Conservation (phyloP, 1,284 basidiomycete genomes). For the Ustilago loliicola region DNA sequence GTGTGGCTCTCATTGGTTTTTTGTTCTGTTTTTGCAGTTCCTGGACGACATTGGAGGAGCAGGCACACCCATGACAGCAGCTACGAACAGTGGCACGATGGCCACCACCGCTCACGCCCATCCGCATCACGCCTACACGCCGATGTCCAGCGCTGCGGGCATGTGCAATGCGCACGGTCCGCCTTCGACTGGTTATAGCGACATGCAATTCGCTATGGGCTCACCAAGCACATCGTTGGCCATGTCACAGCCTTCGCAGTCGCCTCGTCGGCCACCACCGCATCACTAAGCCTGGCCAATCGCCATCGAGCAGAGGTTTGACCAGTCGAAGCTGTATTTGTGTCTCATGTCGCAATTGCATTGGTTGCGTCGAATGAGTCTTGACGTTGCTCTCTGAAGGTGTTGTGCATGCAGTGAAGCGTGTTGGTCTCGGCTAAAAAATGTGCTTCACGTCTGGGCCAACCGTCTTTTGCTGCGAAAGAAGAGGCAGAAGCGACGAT, state of each 20-base stretch:
- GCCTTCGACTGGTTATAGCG: slow-evolving; percentile 8
- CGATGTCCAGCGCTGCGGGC: slow-evolving; percentile 8
- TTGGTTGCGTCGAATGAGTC: too few species aligned
- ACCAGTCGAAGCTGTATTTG: too few species aligned
- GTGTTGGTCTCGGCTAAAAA: slow-evolving; percentile 27
- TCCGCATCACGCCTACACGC: slow-evolving; percentile 9
- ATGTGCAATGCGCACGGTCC: slow-evolving; percentile 8
- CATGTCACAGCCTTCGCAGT: slow-evolving; percentile 11
- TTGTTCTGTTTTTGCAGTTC: slow-evolving; percentile 4
- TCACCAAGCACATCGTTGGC: slow-evolving; percentile 16
- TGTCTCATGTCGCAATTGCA: too few species aligned
- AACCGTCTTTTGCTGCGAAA: slow-evolving; percentile 3
- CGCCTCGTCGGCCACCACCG: slow-evolving; percentile 22
- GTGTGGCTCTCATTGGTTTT: neutral
- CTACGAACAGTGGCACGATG: slow-evolving; percentile 5
- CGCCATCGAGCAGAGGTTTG: neutral
- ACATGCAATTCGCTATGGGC: slow-evolving; percentile 42
- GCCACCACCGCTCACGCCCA: slow-evolving; percentile 3
- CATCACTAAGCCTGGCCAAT: neutral
- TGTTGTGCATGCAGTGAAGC: too few species aligned
- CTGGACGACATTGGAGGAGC: slow-evolving; percentile 47
- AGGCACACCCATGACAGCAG: slow-evolving; percentile 16
- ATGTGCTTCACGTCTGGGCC: neutral
- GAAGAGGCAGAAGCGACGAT: neutral
- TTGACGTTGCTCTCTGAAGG: too few species aligned